These are phyloP conservation scores for Actinidia arguta DNA, from an alignment of 179 eudicot species.

Conservation along the genomic window DNA sequence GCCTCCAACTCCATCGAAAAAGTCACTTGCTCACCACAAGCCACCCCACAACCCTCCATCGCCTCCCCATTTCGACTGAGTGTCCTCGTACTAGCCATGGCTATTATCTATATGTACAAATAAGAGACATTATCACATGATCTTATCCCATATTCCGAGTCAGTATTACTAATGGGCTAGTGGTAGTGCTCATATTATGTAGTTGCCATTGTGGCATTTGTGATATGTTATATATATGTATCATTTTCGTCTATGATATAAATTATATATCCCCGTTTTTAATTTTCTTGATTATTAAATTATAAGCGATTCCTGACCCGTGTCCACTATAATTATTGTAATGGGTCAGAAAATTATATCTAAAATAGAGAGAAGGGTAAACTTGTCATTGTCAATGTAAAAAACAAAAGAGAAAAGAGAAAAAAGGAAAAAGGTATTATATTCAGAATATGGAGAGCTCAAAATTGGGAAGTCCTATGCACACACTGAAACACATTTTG, in stretches of 20 bases:
- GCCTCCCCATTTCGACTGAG: constrained; percentile 13
- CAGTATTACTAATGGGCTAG: not conserved
- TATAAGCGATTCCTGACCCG: too few species aligned
- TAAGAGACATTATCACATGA: not conserved
- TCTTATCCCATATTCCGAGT: not conserved
- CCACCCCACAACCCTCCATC: constrained; percentile 13
- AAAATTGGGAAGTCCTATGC: too few species aligned
- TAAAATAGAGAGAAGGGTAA: too few species aligned
- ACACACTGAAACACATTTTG: too few species aligned
- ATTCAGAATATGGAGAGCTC: too few species aligned
- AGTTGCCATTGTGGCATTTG: not conserved
- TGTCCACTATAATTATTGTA: too few species aligned
- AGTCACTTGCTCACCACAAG: constrained; percentile 8
- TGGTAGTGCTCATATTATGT: not conserved
- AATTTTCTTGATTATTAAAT: too few species aligned
- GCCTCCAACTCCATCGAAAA: constrained; percentile 4
- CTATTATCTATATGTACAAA: not conserved
- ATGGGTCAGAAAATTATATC: too few species aligned
- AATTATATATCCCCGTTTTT: not conserved
- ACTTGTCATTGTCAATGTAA: too few species aligned
- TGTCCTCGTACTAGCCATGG: not conserved
- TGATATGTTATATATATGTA: not conserved
- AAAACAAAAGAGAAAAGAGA: too few species aligned
- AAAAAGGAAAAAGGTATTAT: too few species aligned
- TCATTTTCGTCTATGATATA: not conserved